Percentiles rank a stretch among this genome's conserved stretches.
Evolutionary conservation across 2,329 filamentous ascomycete genomes (phyloP).

Genomic region (Trichoderma koningii): DNA sequence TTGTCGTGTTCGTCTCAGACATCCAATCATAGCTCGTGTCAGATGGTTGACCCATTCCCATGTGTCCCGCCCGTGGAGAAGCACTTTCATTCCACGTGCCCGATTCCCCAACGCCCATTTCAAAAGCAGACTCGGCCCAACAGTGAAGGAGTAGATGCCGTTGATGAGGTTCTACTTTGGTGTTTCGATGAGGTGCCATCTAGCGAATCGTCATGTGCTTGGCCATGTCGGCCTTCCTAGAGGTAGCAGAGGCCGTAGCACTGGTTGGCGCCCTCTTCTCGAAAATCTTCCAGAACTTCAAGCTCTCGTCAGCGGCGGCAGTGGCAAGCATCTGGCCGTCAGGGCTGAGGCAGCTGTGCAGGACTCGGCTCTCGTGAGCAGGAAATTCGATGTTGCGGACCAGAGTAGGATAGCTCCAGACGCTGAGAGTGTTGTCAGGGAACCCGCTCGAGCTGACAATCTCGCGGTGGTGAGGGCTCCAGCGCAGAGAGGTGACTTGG

Average conservation of each 20-base stretch:
- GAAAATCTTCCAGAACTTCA: slow-evolving; percentile 99
- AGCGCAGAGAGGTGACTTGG: slow-evolving; percentile 93
- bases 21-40: slow-evolving; percentile 34
- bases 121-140: slow-evolving; percentile 43
- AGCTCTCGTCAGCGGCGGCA: slow-evolving; percentile 89
- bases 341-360: slow-evolving; percentile 95
- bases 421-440: slow-evolving; percentile 98
- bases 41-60: slow-evolving; percentile 38
- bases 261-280: slow-evolving; percentile 91
- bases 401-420: slow-evolving; percentile 97
- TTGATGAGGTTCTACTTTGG: slow-evolving; percentile 48
- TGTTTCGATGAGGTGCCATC: slow-evolving; percentile 36
- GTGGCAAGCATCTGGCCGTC: slow-evolving; percentile 98
- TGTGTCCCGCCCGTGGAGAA: slow-evolving; percentile 46
- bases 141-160: slow-evolving; percentile 43
- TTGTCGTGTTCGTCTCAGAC: slow-evolving; percentile 19
- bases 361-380: slow-evolving; percentile 92
- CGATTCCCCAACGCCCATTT: slow-evolving; percentile 57
- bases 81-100: slow-evolving; percentile 54
- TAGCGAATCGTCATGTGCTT: slow-evolving; percentile 96
- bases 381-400: slow-evolving; percentile 98
- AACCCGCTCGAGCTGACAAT: slow-evolving; percentile 97
- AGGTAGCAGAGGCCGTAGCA: slow-evolving; percentile 65
- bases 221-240: slow-evolving; percentile 78
- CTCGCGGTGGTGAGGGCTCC: slow-evolving; percentile 97